These are phyloP conservation scores for Leishmania gerbilli DNA, from an alignment of 208 protist species.

Conservation along the genomic window DNA sequence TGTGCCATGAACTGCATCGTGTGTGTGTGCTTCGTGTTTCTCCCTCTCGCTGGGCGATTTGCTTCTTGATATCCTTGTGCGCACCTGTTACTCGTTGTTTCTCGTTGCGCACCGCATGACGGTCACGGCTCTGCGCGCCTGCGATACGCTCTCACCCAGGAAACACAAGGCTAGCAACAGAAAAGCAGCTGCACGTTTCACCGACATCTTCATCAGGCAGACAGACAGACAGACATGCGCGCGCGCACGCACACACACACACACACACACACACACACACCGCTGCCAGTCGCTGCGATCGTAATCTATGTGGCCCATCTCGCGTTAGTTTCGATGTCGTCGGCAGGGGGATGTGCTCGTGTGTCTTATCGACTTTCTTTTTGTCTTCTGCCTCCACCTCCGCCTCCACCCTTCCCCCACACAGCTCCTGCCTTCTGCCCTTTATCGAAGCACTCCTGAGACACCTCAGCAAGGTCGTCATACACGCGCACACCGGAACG, in stretches of 20 bases:
- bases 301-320: too few relatives aligned
- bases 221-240: background rate
- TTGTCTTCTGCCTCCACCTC: background rate
- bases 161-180: background rate
- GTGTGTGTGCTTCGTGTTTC: too few relatives aligned
- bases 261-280: background rate
- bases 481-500: background rate
- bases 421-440: background rate
- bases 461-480: background rate
- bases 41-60: background rate
- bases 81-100: background rate
- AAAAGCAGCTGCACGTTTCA: background rate
- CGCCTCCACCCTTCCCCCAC: background rate
- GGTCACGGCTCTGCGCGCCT: background rate
- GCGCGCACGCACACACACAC: background rate
- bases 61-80: background rate
- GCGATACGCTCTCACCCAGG: background rate
- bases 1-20: background rate
- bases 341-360: background rate
- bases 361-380: background rate
- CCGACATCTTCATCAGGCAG: background rate
- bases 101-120: background rate
- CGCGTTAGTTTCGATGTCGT: background rate
- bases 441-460: background rate
- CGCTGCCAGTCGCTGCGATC: background rate